Base-by-base conservation (phyloP, 1,284 basidiomycete species). In the Sphaerobolus stellatus region DNA sequence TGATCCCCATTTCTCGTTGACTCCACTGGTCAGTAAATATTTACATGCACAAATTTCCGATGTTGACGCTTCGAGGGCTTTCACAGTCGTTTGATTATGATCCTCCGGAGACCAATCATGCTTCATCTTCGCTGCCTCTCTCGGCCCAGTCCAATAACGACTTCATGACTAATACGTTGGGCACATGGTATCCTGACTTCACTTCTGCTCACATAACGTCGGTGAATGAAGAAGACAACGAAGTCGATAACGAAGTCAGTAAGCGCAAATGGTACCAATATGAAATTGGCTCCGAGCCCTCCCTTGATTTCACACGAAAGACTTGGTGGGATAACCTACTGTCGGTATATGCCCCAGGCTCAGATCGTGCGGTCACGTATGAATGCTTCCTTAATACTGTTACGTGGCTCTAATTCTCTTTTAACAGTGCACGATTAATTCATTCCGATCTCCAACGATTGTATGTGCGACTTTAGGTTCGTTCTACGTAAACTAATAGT, bases 321-420 rank as follows among this genome's bases (percentile, higher is more conserved):
- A 82, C 81, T 30, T 90, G 88, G 88, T 90, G 86, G 84, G 89
- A 90, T 63, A 80, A 77, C 4, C 73, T 90, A 24, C 68, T 88
- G 33, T 71, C 72, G 25, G 64, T 84, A 8, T 89, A 89, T 66
- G 61, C 71, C 33, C 70, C 74, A 1, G 47, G 47, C 11, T 40
- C 36, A 13, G 47, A 54, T 28, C 46, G 46, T 31, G 18, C 24
- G 25, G 33, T 24, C 14, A 30, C 30, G 53, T 48, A 25, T 28
- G 53, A 48, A n/a, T 7, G 8, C 22, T 7, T 9, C n/a, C 9
- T 9, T 27, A 3, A 16, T 48, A 9, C 14, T 4, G 14, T 24
- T 48, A n/a, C 18, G 20, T 27, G 29, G 5, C 18, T 14, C 18
- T 27, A 3, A 29, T 16, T 16, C 29, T 27, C 3, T 5, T 31